phyloP scores from a whole-genome alignment of 257 asterid species.

The Solanum bulbocastanum region DNA sequence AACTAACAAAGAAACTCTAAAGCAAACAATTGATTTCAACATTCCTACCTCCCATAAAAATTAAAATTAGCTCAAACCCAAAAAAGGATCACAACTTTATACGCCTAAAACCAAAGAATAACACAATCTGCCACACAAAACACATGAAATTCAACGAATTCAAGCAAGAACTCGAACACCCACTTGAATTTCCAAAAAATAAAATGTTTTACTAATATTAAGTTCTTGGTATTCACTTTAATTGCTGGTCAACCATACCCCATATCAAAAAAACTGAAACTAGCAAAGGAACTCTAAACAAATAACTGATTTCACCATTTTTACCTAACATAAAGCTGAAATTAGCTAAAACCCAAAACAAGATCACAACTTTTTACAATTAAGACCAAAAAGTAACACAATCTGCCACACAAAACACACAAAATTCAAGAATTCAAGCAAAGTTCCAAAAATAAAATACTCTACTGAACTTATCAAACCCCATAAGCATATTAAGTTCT shows the following conservation, averaged over 20 bases:
- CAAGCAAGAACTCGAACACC: background rate
- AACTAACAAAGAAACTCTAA: background rate
- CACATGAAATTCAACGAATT: background rate
- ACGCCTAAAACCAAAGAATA: background rate
- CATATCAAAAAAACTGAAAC: background rate
- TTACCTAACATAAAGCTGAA: background rate
- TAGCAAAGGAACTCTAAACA: background rate
- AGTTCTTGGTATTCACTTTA: background rate
- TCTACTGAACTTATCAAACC: background rate
- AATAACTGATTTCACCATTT: background rate
- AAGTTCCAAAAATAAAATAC: background rate
- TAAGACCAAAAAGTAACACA: background rate
- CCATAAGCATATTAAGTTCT: background rate
- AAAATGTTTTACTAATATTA: background rate
- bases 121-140: background rate
- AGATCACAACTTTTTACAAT: background rate
- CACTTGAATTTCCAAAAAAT: background rate
- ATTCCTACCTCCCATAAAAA: background rate
- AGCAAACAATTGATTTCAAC: background rate
- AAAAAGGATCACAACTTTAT: background rate
- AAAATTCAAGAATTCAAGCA: background rate
- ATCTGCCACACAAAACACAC: background rate
- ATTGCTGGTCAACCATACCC: background rate
- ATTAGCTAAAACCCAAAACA: background rate
- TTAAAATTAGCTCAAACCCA: background rate